A percentile compares a stretch with the other conserved stretches of the same genome.
phyloP scores from a whole-genome alignment of 2,329 filamentous ascomycete genomes.

The Aspergillus intermedius region DNA sequence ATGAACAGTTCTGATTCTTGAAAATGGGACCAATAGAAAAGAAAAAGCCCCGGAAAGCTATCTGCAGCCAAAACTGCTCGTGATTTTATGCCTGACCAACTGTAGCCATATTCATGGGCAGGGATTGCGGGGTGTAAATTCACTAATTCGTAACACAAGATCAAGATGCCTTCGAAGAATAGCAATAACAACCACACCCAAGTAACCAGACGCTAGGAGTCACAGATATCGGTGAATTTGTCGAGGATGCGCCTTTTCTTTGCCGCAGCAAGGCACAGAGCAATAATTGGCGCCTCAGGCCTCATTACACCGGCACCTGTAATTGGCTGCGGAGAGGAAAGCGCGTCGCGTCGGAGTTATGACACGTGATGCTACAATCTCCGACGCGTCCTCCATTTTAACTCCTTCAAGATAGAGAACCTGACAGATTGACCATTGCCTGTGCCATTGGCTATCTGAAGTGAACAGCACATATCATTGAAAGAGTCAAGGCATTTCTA shows the following conservation, averaged over 20 bases:
- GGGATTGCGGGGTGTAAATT: constrained; percentile 6
- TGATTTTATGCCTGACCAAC: background rate
- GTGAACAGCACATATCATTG: background rate
- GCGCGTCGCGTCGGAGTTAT: constrained; percentile 21
- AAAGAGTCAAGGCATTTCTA: background rate
- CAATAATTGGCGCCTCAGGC: constrained; percentile 10
- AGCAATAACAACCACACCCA: background rate
- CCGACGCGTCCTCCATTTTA: constrained; percentile 8
- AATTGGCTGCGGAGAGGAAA: constrained; percentile 21
- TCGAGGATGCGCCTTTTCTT: constrained; percentile 3
- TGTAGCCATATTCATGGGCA: constrained; percentile 8
- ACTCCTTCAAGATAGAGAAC: background rate
- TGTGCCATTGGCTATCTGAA: background rate
- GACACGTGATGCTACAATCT: background rate
- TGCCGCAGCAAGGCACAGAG: constrained; percentile 5
- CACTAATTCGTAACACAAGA: background rate
- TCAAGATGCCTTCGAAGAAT: background rate
- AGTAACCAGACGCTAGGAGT: background rate
- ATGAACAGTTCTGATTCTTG: background rate
- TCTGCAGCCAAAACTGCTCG: background rate
- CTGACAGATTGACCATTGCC: background rate
- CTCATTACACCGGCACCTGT: constrained; percentile 6
- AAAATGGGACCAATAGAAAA: background rate
- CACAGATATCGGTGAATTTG: background rate
- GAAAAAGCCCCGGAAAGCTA: background rate